phyloP scores from a whole-genome alignment of 805 yeast genomes.

The Starmerella gropengiesseri region DNA sequence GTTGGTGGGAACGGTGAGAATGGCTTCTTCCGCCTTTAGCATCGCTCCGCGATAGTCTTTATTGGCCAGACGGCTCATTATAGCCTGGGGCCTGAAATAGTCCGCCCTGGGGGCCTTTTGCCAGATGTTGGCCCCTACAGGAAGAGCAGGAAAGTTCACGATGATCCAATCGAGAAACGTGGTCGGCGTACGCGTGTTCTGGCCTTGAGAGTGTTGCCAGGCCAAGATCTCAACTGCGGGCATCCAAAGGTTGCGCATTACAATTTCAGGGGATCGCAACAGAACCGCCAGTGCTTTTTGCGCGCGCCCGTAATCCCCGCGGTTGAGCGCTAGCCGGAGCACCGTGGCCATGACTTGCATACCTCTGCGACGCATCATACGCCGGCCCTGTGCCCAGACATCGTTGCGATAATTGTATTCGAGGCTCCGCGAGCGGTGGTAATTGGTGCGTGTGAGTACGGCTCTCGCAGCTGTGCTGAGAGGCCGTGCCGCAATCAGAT shows the following conservation, averaged over 20 bases:
- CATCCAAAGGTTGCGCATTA: constrained; percentile 16
- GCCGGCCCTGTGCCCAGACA: neutral
- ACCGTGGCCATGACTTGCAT: constrained; percentile 12
- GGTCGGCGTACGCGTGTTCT: neutral
- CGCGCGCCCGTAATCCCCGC: constrained; percentile 18
- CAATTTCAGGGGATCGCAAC: constrained; percentile 11
- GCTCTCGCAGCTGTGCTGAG: too few species aligned
- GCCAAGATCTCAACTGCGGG: constrained; percentile 19
- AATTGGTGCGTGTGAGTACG: constrained; percentile 17
- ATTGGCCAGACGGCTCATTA: constrained; percentile 6
- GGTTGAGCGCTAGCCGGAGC: constrained; percentile 8
- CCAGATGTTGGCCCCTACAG: neutral
- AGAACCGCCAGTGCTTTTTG: constrained; percentile 12
- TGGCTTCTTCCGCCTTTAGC: constrained; percentile 12
- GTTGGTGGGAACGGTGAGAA: constrained; percentile 5
- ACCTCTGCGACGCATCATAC: constrained; percentile 13
- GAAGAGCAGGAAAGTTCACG: constrained; percentile 15
- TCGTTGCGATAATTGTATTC: neutral
- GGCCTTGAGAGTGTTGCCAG: constrained; percentile 6
- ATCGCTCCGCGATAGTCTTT: constrained; percentile 10
- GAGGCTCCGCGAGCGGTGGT: neutral
- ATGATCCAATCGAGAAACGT: constrained; percentile 19
- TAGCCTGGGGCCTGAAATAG: constrained; percentile 9
- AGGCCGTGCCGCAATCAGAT: constrained; percentile 4
- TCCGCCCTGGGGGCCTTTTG: constrained; percentile 7